Conservation (phyloP, 768 basidiomycete species). For the Pisolithus tinctorius region DNA sequence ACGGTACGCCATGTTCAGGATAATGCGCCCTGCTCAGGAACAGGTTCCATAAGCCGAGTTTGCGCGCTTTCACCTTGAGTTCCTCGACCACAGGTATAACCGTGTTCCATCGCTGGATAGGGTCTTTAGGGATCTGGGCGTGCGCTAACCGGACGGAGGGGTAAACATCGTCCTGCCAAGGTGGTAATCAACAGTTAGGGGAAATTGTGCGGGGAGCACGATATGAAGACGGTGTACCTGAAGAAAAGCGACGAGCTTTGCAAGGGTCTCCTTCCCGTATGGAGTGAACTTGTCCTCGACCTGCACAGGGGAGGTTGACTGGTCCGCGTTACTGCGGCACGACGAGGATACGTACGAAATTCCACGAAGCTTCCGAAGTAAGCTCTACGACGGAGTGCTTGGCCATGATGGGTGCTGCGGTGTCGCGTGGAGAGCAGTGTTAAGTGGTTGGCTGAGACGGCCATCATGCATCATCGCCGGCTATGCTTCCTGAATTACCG, state of each 20-base stretch:
- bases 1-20: constrained; percentile 80
- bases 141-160: constrained; percentile 75
- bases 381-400: constrained; percentile 68
- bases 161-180: constrained; percentile 74
- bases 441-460: too few species aligned
- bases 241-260: constrained; percentile 78
- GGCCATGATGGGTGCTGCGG: constrained; percentile 33
- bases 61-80: constrained; percentile 82
- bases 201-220: not conserved
- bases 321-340: not conserved
- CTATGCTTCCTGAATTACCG: too few species aligned
- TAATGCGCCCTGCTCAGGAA: constrained; percentile 95
- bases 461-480: too few species aligned
- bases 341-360: constrained; percentile 49
- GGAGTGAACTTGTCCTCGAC: constrained; percentile 91
- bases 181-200: not conserved
- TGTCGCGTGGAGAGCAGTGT: constrained; percentile 1
- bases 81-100: constrained; percentile 75
- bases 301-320: constrained; percentile 29
- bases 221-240: constrained; percentile 43
- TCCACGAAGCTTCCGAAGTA: constrained; percentile 83
- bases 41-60: constrained; percentile 92
- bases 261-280: constrained; percentile 79
- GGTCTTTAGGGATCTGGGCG: constrained; percentile 74
- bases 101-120: constrained; percentile 73